Base-by-base conservation (phyloP, 176 grass and related monocot genomes). In the Lolium perenne region DNA sequence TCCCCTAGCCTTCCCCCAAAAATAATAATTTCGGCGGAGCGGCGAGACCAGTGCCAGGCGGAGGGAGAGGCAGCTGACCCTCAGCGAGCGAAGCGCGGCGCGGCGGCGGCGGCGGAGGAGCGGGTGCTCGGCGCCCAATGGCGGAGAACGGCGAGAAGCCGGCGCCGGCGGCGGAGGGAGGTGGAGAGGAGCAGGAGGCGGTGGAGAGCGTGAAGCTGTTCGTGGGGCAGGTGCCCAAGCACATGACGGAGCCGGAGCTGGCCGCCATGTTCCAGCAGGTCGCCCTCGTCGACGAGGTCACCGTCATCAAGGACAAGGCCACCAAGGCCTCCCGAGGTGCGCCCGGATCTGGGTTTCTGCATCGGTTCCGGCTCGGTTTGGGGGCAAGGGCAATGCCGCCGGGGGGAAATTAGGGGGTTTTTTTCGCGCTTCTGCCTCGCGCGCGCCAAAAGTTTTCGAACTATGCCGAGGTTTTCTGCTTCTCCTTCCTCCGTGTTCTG, bases 311-410 rank as follows among this genome's bases (percentile, higher is more conserved):
- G 86, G 95, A 98, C 91, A 98, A 98, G 91, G 85, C 76, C 46
- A 98, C 93, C 84, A 98, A 94, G 83, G 87, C 88, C 38, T 98
- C 95, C 59, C 85, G 95, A 98, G 95, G 95, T 98, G 77, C 32
- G 43, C 58, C 76, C 77, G 85, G 82, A 91, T 91, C 86, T 91
- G 86, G 86, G 7, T 32, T 48, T 10, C 17, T 1, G 18, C 5
- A 12, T 1, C 23, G 0, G 26, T 41, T 35, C 9, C 6, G 12
- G 25, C 50, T 76, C 53, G 83, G 32, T 86, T 86, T 53, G 8
- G 38, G 45, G 17, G 76, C 86, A 84, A 88, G 45, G 17, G 76
- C 86, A 84, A 91, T 87, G 85, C 89, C 51, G 32, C n/a, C 16
- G 32, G 83, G 9, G 9, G 32, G 32, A 38, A 45, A 56, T 67